Percentiles rank a stretch among this genome's conserved stretches.
phyloP scores from a whole-genome alignment of 495 filamentous ascomycete species.

The Talaromyces nanjingensis region DNA sequence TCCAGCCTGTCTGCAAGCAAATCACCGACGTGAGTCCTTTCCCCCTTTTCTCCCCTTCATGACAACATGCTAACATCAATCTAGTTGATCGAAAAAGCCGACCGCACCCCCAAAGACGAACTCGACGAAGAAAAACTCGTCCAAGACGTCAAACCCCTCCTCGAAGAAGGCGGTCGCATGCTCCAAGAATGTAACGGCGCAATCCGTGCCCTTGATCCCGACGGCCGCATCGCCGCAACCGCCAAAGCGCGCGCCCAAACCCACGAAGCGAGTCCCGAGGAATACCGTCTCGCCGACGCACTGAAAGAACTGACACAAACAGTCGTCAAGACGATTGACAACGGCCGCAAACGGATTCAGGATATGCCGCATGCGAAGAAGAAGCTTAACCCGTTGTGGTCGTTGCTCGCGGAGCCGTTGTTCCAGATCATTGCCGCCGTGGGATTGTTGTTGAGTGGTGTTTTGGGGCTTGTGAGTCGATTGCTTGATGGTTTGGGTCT shows the following conservation, averaged over 20 bases:
- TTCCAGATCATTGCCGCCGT: constrained; percentile 87
- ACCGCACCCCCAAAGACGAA: constrained; percentile 70
- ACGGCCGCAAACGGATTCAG: constrained; percentile 70
- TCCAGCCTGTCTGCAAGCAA: constrained; percentile 73
- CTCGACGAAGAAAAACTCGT: constrained; percentile 81
- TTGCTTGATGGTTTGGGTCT: constrained; percentile 68
- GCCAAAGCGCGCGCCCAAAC: constrained; percentile 68
- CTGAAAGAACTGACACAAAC: constrained; percentile 61
- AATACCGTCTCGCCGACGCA: constrained; percentile 67
- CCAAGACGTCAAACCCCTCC: constrained; percentile 67
- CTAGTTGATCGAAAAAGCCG: constrained; percentile 67
- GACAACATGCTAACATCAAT: constrained; percentile 8
- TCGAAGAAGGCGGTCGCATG: constrained; percentile 71
- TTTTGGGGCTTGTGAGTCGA: constrained; percentile 66
- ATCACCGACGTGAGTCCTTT: constrained; percentile 60
- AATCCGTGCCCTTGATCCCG: constrained; percentile 77
- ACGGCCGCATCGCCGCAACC: constrained; percentile 68
- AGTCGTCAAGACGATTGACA: constrained; percentile 64
- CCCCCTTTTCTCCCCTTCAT: neutral
- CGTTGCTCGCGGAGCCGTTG: constrained; percentile 66
- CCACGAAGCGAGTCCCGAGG: constrained; percentile 67
- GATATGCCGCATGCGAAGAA: constrained; percentile 85
- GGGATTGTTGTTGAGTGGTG: constrained; percentile 67
- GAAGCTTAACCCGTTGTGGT: constrained; percentile 77
- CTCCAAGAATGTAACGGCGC: constrained; percentile 75